These are phyloP conservation scores for Cladosporium sp. DNA, from an alignment of 2,329 filamentous ascomycete species.

Conservation along the genomic window DNA sequence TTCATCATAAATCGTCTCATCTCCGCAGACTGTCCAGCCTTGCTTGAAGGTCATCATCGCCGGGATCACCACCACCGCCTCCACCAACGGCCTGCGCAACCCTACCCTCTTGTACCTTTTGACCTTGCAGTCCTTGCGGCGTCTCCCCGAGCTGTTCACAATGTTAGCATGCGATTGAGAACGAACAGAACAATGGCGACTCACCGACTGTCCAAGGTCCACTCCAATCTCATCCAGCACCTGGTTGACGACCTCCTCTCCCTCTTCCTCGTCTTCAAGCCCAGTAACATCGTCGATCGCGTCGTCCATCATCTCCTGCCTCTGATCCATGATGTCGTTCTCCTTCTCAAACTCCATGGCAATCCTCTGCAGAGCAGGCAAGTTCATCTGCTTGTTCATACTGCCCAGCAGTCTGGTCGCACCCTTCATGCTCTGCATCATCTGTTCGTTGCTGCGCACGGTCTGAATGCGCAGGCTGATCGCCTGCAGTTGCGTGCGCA, in stretches of 20 bases:
- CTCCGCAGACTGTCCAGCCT: constrained; percentile 73
- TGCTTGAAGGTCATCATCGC: constrained; percentile 88
- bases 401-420: constrained; percentile 87
- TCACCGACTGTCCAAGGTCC: constrained; percentile 82
- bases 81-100: constrained; percentile 78
- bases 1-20: constrained; percentile 18
- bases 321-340: constrained; percentile 98
- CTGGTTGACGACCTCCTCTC: constrained; percentile 94
- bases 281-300: constrained; percentile 97
- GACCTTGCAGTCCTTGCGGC: constrained; percentile 75
- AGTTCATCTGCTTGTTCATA: constrained; percentile 98
- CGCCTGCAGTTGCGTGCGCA: constrained; percentile 95
- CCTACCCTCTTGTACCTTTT: constrained; percentile 66
- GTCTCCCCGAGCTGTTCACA: constrained; percentile 77
- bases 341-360: constrained; percentile 99
- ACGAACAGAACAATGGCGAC: constrained; percentile 33
- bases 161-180: not conserved
- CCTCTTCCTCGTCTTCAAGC: constrained; percentile 85
- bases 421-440: constrained; percentile 99
- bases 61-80: constrained; percentile 54
- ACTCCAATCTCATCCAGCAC: constrained; percentile 96
- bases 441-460: constrained; percentile 96
- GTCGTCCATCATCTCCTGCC: constrained; percentile 99
- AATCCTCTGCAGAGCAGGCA: constrained; percentile 90
- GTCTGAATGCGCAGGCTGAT: constrained; percentile 96